These are phyloP conservation scores for Pythium vanterpoolii DNA, from an alignment of 352 stramenopile genomes.

Conservation along the genomic window DNA sequence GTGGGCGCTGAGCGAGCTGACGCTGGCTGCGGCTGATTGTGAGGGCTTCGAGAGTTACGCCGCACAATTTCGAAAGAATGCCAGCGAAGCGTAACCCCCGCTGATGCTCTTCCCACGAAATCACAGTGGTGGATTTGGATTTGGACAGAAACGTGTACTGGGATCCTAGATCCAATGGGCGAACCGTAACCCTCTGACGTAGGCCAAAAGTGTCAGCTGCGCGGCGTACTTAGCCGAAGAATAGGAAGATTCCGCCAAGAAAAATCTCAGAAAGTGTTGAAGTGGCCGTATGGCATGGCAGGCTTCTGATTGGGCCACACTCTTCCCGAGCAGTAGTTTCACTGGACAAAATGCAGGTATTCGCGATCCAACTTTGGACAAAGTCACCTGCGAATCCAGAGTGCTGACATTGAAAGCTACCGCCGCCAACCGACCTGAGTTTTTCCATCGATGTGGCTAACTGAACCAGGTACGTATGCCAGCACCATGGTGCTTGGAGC, in stretches of 20 bases:
- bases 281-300: background rate
- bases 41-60: constrained; percentile 11
- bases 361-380: too few species aligned
- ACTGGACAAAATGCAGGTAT: too few species aligned
- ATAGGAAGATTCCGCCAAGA: background rate
- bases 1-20: background rate
- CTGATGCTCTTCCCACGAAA: background rate
- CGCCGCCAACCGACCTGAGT: constrained; percentile 1
- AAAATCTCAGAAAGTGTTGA: constrained; percentile 10
- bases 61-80: constrained; percentile 6
- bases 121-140: background rate
- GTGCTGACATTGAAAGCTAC: too few species aligned
- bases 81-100: constrained; percentile 4
- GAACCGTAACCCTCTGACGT: constrained; percentile 8
- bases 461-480: too few species aligned
- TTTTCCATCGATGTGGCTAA: too few species aligned
- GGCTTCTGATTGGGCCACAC: constrained; percentile 2
- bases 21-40: background rate
- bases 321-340: background rate
- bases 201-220: background rate
- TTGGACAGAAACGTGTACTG: background rate
- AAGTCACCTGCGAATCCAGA: too few species aligned
- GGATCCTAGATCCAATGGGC: background rate
- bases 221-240: constrained; percentile 2
- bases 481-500: too few species aligned